Base-by-base conservation (phyloP, 768 basidiomycete genomes). In the Mrakia gelida region DNA sequence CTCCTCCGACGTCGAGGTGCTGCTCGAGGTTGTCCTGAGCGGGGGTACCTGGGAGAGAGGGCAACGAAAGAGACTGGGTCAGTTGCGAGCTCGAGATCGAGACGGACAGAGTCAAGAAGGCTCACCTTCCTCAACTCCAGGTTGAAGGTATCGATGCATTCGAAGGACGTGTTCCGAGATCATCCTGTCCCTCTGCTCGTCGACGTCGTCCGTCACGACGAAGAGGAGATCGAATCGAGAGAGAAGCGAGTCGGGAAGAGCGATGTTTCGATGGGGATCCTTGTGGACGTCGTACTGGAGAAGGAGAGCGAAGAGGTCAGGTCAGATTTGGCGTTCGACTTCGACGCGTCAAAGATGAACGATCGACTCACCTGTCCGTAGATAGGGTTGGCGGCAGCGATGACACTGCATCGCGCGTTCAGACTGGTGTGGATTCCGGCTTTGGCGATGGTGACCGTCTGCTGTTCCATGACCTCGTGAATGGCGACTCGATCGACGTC, bases 401-500 rank as follows among this genome's bases (percentile, higher is more conserved):
- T 90, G 67, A 99, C 97, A 81, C 94, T 96, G 84, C 97, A 98
- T 61, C 97, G 89, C 7, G 97, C 97, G 84, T 99, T 99, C 81
- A 99, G 88, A 83, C 92, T 95, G 0, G 97, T 99, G 83, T 98
- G 97, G 80, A 99, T 99, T 77, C 97, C 97, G 18, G 97, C 97
- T 83, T 99, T 99, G 70, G 97, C 97, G 80, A 99, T 99, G 13
- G 97, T 98, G 68, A 99, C 96, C 0, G 97, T 99, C 84, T 99
- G 97, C 84, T 98, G 96, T 84, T 98, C 97, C 97, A 99, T 99
- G 83, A 98, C 97, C 89, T 99, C 97, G 86, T 99, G 97, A 82
- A 99, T 99, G 49, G 97, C 96, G 28, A 98, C 96, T 81, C 97
- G 90, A 86, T 99, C 97, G 80, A 98, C 89, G 83, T 99, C 97